phyloP scores from a whole-genome alignment of 495 filamentous ascomycete species.

The Entonaema liquescens region DNA sequence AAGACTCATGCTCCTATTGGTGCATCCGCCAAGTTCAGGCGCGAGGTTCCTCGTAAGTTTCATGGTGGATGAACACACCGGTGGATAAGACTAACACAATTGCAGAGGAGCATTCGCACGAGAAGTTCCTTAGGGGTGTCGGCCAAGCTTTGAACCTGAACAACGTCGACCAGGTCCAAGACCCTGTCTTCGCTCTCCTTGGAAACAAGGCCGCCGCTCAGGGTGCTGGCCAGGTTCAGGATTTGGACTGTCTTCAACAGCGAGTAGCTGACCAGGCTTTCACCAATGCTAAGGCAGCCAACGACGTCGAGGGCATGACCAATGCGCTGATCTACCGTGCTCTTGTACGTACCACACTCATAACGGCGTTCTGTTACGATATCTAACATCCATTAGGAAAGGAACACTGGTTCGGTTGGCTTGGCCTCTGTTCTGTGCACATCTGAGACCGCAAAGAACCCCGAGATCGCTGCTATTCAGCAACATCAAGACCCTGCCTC shows the following conservation, averaged over 20 bases:
- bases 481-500: conserved; percentile 74
- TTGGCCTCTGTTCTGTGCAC: conserved; percentile 61
- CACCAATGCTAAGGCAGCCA: conserved; percentile 71
- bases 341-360: conserved; percentile 42
- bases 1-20: conserved; percentile 26
- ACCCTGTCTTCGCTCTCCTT: conserved; percentile 70
- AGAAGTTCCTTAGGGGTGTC: conserved; percentile 59
- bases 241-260: conserved; percentile 72
- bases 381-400: conserved; percentile 50
- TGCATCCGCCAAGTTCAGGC: conserved; percentile 46
- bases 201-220: conserved; percentile 66
- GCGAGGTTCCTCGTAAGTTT: conserved; percentile 61
- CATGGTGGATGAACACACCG: neutral
- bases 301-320: conserved; percentile 63
- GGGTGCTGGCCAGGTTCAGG: conserved; percentile 65
- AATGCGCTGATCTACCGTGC: conserved; percentile 69
- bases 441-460: conserved; percentile 69
- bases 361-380: neutral
- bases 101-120: conserved; percentile 68
- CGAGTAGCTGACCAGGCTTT: conserved; percentile 74
- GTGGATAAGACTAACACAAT: neutral
- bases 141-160: conserved; percentile 60
- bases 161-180: conserved; percentile 67
- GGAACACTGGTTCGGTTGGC: conserved; percentile 68
- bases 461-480: conserved; percentile 69